Conservation (phyloP, 2,329 filamentous ascomycete species). For the Fusarium nygamai region DNA sequence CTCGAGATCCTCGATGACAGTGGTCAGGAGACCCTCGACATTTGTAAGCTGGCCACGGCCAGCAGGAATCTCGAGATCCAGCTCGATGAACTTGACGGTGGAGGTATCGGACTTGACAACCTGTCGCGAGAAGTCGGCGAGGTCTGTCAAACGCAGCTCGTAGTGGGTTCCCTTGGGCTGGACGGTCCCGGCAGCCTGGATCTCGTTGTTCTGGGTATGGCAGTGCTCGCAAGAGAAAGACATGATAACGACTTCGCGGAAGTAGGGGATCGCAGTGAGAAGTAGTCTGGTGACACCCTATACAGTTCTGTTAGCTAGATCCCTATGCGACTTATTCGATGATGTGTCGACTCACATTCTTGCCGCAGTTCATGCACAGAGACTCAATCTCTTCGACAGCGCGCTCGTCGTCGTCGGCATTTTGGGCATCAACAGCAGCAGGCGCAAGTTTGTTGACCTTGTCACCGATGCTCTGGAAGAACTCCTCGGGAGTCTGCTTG, state of each 20-base stretch:
- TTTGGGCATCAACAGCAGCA: constrained; percentile 48
- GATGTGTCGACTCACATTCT: constrained; percentile 67
- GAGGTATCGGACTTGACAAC: constrained; percentile 93
- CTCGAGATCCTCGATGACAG: constrained; percentile 82
- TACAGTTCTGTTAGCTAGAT: constrained; percentile 23
- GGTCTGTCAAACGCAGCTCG: constrained; percentile 78
- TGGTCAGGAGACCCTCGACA: constrained; percentile 85
- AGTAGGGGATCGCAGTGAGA: constrained; percentile 93
- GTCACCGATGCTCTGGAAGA: constrained; percentile 71
- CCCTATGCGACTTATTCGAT: neutral
- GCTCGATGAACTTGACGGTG: constrained; percentile 85
- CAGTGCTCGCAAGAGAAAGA: constrained; percentile 95
- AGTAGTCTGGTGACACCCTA: constrained; percentile 87
- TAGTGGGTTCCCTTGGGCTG: constrained; percentile 89
- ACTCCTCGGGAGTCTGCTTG: constrained; percentile 57
- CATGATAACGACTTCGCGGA: constrained; percentile 97
- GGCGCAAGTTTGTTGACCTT: constrained; percentile 65
- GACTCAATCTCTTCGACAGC: constrained; percentile 78
- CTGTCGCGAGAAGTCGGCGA: constrained; percentile 82
- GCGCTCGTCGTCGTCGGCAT: constrained; percentile 59
- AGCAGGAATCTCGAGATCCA: constrained; percentile 92
- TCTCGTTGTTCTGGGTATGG: constrained; percentile 88
- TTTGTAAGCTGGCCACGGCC: constrained; percentile 94
- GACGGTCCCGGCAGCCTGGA: constrained; percentile 91
- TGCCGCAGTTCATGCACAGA: constrained; percentile 86